These are phyloP conservation scores for Solanum neorickii DNA, from an alignment of 257 asterid genomes.

Conservation along the genomic window DNA sequence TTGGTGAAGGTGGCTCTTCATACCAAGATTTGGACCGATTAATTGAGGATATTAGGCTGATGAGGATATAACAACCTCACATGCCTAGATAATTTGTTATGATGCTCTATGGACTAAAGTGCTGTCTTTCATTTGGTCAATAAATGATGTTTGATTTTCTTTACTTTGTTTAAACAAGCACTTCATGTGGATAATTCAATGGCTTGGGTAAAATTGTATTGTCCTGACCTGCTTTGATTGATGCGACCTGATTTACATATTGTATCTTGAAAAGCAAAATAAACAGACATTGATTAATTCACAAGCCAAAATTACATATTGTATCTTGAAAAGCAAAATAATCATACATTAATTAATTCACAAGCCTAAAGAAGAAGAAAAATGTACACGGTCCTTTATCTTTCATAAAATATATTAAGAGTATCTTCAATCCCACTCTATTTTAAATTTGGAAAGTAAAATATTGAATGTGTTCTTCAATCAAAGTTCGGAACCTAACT, in stretches of 20 bases:
- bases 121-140: not conserved
- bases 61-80: not conserved
- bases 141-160: not conserved
- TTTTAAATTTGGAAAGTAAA: too few relatives aligned
- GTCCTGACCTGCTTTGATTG: not conserved
- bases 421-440: too few relatives aligned
- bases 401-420: too few relatives aligned
- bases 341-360: too few relatives aligned
- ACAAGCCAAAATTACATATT: too few relatives aligned
- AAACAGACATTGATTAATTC: too few relatives aligned
- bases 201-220: not conserved
- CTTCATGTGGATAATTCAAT: not conserved
- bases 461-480: too few relatives aligned
- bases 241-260: not conserved
- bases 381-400: too few relatives aligned
- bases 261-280: too few relatives aligned
- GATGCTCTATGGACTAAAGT: not conserved
- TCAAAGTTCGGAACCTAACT: too few relatives aligned
- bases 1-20: constrained; percentile 1
- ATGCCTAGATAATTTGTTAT: not conserved
- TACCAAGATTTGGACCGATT: not conserved
- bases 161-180: not conserved
- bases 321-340: too few relatives aligned
- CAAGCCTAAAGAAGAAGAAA: too few relatives aligned
- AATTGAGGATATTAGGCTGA: not conserved